Base-by-base conservation (phyloP, 345 rosid genomes). In the Salix exigua region DNA sequence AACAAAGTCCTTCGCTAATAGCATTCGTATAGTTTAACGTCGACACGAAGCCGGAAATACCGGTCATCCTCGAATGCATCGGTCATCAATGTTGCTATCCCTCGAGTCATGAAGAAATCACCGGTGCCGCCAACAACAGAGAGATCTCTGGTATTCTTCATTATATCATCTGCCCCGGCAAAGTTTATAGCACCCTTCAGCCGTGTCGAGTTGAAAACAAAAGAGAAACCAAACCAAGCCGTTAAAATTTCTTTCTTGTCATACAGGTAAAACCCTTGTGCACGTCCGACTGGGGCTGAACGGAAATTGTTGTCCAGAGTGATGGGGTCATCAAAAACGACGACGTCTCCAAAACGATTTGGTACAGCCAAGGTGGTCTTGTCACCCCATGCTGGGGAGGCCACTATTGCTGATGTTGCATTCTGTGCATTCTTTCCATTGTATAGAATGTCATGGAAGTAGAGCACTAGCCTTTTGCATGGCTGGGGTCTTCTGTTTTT, bases 31-130 rank as follows among this genome's bases (percentile, higher is more conserved):
- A 88, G 44, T 70, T 86, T 87, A 44, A 84, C 82, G 71, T 89
- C 86, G 73, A 83, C 80, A 18, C 85, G 85, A 18, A 90, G 88
- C 48, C 94, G 82, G 74, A 91, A 92, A 78, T 94, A 94, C 42
- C 85, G 86, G 5, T 77, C 83, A 18, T 94, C 92, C 78, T 92
- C 88, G n/a, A 81, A 68, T 9, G 86, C 53, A 51, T 87, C 93
- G 3, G 94, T 89, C 75, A 70, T 84, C 61, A 91, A 80, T 0
- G 94, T 89, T 6, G 90, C 96, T 16, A 91, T 73, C 50, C 98
- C 96, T 77, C 94, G 80, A 6, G 90, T 82, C 97, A 92, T 94
- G 89, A 92, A 88, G 80, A 94, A 92, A 58, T 94, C 92, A 25
- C 94, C 94, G 0, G 97, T 92, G 16, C 96, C 93, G n/a, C 96